phyloP scores from a whole-genome alignment of 495 filamentous ascomycete species.

The Penicillium tannophilum region DNA sequence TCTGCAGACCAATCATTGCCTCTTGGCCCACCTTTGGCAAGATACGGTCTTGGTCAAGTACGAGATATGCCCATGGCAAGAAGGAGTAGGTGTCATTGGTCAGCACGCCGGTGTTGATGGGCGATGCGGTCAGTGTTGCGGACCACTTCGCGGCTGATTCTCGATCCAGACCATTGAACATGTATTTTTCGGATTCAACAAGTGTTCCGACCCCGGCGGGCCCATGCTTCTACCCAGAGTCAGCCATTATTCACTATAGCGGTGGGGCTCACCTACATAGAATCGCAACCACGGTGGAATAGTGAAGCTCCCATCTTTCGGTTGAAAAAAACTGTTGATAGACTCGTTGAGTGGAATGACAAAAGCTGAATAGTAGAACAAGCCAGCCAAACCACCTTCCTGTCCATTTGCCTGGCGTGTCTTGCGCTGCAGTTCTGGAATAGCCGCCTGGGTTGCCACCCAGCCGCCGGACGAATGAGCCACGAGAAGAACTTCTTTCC shows the following conservation, averaged over 20 bases:
- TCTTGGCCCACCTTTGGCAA: slow-evolving; percentile 33
- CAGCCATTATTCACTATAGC: not conserved
- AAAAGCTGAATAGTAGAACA: slow-evolving; percentile 37
- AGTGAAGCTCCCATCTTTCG: slow-evolving; percentile 26
- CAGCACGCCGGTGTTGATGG: slow-evolving; percentile 25
- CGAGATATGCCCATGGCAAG: slow-evolving; percentile 38
- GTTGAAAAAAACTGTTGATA: slow-evolving; percentile 29
- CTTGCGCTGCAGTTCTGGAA: slow-evolving; percentile 26
- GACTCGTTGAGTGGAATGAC: slow-evolving; percentile 34
- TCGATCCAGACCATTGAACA: slow-evolving; percentile 31
- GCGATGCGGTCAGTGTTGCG: slow-evolving; percentile 37
- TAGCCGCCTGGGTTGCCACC: slow-evolving; percentile 35
- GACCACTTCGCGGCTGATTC: slow-evolving; percentile 24
- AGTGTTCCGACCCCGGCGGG: slow-evolving; percentile 22
- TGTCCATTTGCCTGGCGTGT: slow-evolving; percentile 21
- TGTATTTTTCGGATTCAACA: slow-evolving; percentile 17
- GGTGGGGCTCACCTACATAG: slow-evolving; percentile 21
- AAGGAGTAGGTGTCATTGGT: slow-evolving; percentile 35
- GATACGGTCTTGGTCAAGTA: slow-evolving; percentile 29
- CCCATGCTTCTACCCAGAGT: slow-evolving; percentile 24
- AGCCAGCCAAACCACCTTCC: slow-evolving; percentile 36
- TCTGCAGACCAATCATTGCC: slow-evolving; percentile 29
- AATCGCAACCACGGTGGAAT: slow-evolving; percentile 24
- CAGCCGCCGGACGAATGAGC: slow-evolving; percentile 40
- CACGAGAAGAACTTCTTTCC: slow-evolving; percentile 29